phyloP scores from a whole-genome alignment of 768 basidiomycete genomes.

The Antrodiella citrinella region DNA sequence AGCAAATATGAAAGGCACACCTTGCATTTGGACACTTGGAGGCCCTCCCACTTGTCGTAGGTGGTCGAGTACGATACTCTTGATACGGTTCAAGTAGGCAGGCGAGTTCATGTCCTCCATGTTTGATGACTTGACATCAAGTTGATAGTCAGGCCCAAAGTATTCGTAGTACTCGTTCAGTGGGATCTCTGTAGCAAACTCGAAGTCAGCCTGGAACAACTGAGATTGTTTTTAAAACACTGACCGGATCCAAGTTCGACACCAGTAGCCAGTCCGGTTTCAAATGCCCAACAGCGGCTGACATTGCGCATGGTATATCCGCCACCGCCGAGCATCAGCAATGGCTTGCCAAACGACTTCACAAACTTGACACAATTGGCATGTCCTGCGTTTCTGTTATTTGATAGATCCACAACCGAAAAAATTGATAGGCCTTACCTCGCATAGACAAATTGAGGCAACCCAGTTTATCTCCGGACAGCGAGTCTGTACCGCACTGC shows the following conservation, averaged over 20 bases:
- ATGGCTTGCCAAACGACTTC: conserved; percentile 89
- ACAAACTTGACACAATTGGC: conserved; percentile 97
- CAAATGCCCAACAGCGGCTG: conserved; percentile 94
- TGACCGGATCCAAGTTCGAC: conserved; percentile 83
- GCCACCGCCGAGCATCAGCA: conserved; percentile 93
- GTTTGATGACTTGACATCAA: conserved; percentile 92
- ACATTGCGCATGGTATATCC: conserved; percentile 99
- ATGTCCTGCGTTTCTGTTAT: too few relatives aligned
- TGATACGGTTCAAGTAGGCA: conserved; percentile 90
- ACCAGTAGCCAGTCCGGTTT: conserved; percentile 97
- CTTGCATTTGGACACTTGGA: conserved; percentile 87
- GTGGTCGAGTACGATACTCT: conserved; percentile 87
- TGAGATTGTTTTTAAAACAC: conserved; percentile 9
- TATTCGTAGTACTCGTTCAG: conserved; percentile 99
- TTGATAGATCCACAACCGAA: background rate
- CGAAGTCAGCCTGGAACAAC: too few relatives aligned
- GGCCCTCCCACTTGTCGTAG: conserved; percentile 79
- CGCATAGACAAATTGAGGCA: conserved; percentile 96
- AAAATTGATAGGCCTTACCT: conserved; percentile 34
- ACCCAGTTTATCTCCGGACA: conserved; percentile 94
- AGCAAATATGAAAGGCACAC: conserved; percentile 32
- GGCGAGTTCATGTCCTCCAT: conserved; percentile 92
- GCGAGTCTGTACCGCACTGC: conserved; percentile 95
- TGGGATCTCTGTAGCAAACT: conserved; percentile 87
- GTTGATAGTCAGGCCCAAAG: conserved; percentile 94